A percentile compares a stretch with the other conserved stretches of the same genome.
phyloP scores from a whole-genome alignment of 1,284 basidiomycete genomes.

The Melampsora larici-populina region DNA sequence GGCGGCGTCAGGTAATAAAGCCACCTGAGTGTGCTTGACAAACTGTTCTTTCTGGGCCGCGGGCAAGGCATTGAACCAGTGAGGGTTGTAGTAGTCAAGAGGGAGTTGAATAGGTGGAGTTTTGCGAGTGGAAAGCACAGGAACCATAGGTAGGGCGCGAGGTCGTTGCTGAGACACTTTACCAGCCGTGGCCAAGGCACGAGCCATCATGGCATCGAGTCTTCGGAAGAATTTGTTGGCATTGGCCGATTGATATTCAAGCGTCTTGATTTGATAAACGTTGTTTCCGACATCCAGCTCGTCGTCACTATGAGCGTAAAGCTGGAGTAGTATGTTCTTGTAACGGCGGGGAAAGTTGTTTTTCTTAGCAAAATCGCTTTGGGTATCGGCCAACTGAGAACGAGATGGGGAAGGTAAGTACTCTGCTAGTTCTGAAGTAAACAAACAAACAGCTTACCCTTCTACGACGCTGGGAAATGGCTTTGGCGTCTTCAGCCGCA shows the following conservation, averaged over 20 bases:
- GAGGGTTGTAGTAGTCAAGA: slow-evolving; percentile 7
- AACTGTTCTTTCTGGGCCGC: background rate
- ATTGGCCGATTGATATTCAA: slow-evolving; percentile 7
- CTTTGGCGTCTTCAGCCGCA: background rate
- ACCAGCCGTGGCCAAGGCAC: background rate
- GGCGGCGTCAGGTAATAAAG: slow-evolving; percentile 2
- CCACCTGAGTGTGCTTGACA: slow-evolving; percentile 4
- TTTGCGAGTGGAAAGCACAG: background rate
- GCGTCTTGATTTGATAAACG: slow-evolving; percentile 13
- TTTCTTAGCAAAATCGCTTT: background rate
- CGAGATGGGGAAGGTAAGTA: too few relatives aligned
- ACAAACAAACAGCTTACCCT: background rate
- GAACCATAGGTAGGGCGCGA: background rate
- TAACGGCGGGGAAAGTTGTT: slow-evolving; percentile 12
- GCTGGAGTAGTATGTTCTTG: background rate
- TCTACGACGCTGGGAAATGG: background rate
- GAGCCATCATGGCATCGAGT: slow-evolving; percentile 4
- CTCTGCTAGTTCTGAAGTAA: too few relatives aligned
- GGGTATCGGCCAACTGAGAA: slow-evolving; percentile 4
- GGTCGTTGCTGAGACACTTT: background rate
- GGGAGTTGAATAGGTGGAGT: background rate
- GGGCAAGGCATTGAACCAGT: slow-evolving; percentile 4
- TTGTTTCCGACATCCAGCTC: background rate
- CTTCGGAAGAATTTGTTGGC: slow-evolving; percentile 12
- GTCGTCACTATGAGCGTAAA: slow-evolving; percentile 25